Conservation (phyloP, 371 early-diverging fungal species). For the Parasitella parasitica region DNA sequence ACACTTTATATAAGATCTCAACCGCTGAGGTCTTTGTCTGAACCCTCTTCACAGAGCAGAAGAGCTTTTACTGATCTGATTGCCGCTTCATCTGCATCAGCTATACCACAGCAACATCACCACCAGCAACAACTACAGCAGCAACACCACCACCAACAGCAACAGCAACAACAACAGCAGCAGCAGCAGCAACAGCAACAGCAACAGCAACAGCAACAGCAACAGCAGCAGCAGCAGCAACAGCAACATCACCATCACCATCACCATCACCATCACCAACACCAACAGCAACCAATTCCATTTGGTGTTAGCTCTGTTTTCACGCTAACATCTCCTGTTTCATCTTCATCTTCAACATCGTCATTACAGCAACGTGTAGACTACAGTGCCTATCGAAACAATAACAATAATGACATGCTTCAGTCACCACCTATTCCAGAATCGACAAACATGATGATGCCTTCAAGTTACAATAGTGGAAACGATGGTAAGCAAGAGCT, state of each 20-base stretch:
- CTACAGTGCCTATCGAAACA: not conserved
- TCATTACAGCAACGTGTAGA: slow-evolving; percentile 17
- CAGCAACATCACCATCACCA: not conserved
- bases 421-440: slow-evolving; percentile 20
- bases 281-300: not conserved
- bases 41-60: slow-evolving; percentile 10
- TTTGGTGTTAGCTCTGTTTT: slow-evolving; percentile 8
- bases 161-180: not conserved
- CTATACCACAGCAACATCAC: not conserved
- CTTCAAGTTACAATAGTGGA: not conserved
- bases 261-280: not conserved
- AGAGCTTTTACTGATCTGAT: slow-evolving; percentile 5
- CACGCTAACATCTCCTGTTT: slow-evolving; percentile 9
- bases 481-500: not conserved
- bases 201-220: not conserved
- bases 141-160: not conserved
- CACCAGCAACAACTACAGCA: not conserved
- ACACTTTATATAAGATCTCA: slow-evolving; percentile 23
- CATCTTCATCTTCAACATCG: slow-evolving; percentile 1
- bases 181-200: not conserved
- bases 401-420: slow-evolving; percentile 1
- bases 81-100: not conserved
- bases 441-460: not conserved
- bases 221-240: not conserved
- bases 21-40: slow-evolving; percentile 18